Evolutionary conservation across 208 protist genomes (phyloP), one percentile per base, ranked within the genome.

Genomic region (Acanthamoeba healyi): DNA sequence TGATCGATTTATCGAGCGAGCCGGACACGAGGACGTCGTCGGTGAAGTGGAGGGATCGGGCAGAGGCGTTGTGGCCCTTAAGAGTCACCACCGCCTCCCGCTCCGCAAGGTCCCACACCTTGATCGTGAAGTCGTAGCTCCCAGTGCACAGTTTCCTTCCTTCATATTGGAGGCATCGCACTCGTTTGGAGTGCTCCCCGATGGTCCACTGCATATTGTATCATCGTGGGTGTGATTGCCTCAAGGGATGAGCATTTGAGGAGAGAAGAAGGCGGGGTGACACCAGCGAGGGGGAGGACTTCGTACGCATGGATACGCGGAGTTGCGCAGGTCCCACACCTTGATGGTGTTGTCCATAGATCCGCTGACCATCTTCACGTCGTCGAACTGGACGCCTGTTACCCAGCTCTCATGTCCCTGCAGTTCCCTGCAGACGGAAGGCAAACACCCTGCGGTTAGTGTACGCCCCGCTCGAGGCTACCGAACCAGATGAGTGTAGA

Each of bases 291-390:
- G n/a, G n/a, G n/a, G n/a, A n/a, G n/a, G n/a, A n/a, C 7, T 42
- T 12, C n/a, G 58, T 49, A 90, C 82, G 34, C 24, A 70, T 4
- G 54, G 58, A n/a, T 24, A 46, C 14, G 54, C 3, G 4, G 82
- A 26, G 26, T 70, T 44, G 26, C 82, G 82, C 19, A 90, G 26
- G 58, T 90, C 82, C 82, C 82, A 90, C 38, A 90, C 9, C 58
- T 90, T 90, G 49, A 90, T 90, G 17, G 54, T 90, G 82, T 90
- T 90, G 56, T 90, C 82, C 82, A 90, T 90, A 24, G 82, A 90
- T 15, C 82, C 82, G 32, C 54, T 72, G 36, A 90, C 82, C n/a
- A 90, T 32, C 40, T 90, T 90, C 6, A 36, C 34, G 32, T 90
- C 58, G 51, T 90, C 82, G 36, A 90, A 90, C 38, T 90, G 82